Evolutionary conservation across 225 moss, liverwort and hornwort species (phyloP), one percentile per base, ranked within the genome.

Genomic region (Pleurozium schreberi): DNA sequence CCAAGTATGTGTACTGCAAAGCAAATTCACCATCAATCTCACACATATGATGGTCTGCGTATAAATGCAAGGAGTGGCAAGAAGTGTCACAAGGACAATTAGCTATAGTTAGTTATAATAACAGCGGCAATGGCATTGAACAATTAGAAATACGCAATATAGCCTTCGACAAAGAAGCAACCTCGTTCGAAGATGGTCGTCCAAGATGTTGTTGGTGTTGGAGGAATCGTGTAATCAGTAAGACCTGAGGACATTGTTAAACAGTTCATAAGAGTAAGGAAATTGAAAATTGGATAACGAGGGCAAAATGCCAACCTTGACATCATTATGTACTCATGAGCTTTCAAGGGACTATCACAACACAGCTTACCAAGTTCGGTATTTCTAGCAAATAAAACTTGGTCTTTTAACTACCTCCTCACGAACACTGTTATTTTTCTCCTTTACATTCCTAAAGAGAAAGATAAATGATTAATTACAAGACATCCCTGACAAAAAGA

Each of bases 161-260:
- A 82, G 22, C 26, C 52, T 49, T 85, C 76, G 63, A 60, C 66
- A 81, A 87, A 85, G 69, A 84, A 60, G 47, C n/a, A 82, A 94
- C 97, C 97, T 97, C 96, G 92, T 90, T 93, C 64, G 95, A 89
- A 78, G 95, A 90, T 61, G 91, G 96, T 76, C 95, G 92, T 83
- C 94, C 92, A 86, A 93, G 93, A 93, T 95, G 96, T 84, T 96
- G 96, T 86, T 96, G 95, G 79, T 97, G 97, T 82, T 97, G 97
- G 87, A 97, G 88, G 88, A 96, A 97, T 81, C 97, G 94, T 63
- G 97, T 96, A 61, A 97, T 96, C 52, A 97, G 89, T 73, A 97
- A 87, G 42, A 96, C 97, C 97, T 97, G 82, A 83, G 53, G 52
- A 79, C 57, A 75, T 75, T 81, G 61, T 79, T 71, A 28, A 86